These are phyloP conservation scores for Pseudotsuga menziesii DNA, from an alignment of 75 land plant species.

Conservation along the genomic window DNA sequence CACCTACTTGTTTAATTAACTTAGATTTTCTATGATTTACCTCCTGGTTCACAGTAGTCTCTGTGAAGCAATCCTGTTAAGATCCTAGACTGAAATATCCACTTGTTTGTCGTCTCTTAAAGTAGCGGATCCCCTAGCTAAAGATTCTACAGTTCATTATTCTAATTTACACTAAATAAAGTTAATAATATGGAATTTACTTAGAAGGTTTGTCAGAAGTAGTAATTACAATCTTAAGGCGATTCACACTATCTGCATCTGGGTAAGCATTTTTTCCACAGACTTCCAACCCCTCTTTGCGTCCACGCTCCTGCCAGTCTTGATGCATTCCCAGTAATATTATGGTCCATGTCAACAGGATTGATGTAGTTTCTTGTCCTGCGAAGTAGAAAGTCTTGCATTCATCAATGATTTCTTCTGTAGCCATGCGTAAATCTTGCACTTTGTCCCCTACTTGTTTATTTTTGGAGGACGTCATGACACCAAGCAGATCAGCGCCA, in stretches of 20 bases:
- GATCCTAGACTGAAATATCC: background rate
- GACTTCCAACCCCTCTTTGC: conserved; percentile 45
- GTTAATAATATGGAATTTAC: background rate
- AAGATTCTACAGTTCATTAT: background rate
- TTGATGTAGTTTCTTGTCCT: conserved; percentile 28
- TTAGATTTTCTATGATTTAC: too few relatives aligned
- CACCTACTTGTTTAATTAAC: too few relatives aligned
- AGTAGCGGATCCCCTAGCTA: background rate
- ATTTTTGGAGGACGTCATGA: conserved; percentile 19
- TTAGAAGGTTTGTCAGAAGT: background rate
- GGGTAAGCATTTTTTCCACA: conserved; percentile 14
- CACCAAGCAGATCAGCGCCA: conserved; percentile 19
- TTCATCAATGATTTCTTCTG: conserved; percentile 19
- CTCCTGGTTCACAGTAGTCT: too few relatives aligned
- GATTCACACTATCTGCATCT: conserved; percentile 25
- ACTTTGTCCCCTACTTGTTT: background rate
- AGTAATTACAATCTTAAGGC: conserved; percentile 43
- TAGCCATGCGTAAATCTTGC: conserved; percentile 11
- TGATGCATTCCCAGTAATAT: conserved; percentile 45
- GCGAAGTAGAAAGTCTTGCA: conserved; percentile 27
- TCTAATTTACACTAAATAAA: background rate
- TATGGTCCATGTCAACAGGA: conserved; percentile 37
- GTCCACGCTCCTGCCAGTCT: conserved; percentile 57
- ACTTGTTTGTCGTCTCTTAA: background rate
- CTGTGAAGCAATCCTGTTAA: background rate